phyloP scores from a whole-genome alignment of 2,329 filamentous ascomycete genomes.

The Daldinia sp. region DNA sequence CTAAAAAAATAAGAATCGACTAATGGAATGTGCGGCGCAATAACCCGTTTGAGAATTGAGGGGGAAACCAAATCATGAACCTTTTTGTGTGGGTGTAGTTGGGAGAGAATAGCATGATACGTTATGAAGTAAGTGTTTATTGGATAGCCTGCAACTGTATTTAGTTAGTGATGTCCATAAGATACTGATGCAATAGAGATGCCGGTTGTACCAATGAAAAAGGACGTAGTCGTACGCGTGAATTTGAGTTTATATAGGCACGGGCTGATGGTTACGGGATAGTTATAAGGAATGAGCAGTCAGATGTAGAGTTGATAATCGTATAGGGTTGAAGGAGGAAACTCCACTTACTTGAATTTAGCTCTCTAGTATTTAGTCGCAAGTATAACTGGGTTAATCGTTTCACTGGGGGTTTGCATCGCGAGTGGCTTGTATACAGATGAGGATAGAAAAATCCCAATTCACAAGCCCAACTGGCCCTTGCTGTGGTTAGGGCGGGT shows the following conservation, averaged over 20 bases:
- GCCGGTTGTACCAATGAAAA: too few species aligned
- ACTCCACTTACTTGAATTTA: not conserved
- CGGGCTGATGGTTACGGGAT: not conserved
- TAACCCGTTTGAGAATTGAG: not conserved
- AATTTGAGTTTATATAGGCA: too few species aligned
- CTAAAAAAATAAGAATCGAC: not conserved
- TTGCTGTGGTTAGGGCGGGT: not conserved
- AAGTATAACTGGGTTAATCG: not conserved
- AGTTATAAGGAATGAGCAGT: not conserved
- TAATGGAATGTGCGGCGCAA: not conserved
- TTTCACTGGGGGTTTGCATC: not conserved
- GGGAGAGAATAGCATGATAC: not conserved
- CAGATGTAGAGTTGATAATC: not conserved
- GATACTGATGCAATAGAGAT: too few species aligned
- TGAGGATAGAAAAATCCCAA: not conserved
- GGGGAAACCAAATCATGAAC: not conserved
- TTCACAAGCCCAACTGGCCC: not conserved
- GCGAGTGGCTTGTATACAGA: not conserved
- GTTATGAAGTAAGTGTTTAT: too few species aligned
- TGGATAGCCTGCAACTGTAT: too few species aligned
- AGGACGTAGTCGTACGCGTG: too few species aligned
- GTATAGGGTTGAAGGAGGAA: not conserved
- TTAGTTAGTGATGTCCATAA: too few species aligned
- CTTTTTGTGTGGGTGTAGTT: too few species aligned
- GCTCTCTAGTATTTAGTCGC: not conserved